Base-by-base conservation (phyloP, 2,329 filamentous ascomycete genomes). In the Cyphellophora attinorum region DNA sequence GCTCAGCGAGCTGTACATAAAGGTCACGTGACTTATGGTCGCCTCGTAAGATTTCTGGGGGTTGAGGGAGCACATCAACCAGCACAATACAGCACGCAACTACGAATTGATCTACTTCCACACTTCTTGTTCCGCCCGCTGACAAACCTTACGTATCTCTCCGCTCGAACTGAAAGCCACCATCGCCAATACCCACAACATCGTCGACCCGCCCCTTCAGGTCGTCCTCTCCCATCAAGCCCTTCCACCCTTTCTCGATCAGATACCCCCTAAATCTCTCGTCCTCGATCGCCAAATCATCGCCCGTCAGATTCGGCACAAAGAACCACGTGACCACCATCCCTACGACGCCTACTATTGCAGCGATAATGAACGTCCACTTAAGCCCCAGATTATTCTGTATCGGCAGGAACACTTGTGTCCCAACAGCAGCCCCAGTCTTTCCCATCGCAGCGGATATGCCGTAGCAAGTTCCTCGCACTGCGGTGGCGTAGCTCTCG, bases 281-380 rank as follows among this genome's bases (percentile, higher is more conserved):
- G 42, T 70, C 67, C 25, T 58, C 56, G 6, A 55, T 38, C 3
- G 50, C 46, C 15, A 70, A 48, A 49, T 70, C 64, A 29, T 66
- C 64, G 6, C 62, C 63, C 1, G 53, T 60, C 13, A 68, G 40
- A 44, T 67, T 53, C 1, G 64, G 62, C 2, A 70, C 54, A 31
- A 69, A 68, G 42, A 68, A 58, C 31, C 51, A 67, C 0, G 65
- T 68, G 4, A 70, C 64, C 5, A 65, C 18, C 6, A 70, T 54
- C 0, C 67, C 67, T 1, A 55, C 56, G 10, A 70, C 58, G 11
- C 65, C 67, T 33, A 62, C 67, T 19, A 70, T 67, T 2, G 67
- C 67, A 6, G 66, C 67, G 33, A 70, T 62, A 39, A 71, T 68
- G 31, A 70, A 70, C 0, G 66, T 70, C 64, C 21, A 25, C 21